Conservation (phyloP, 768 basidiomycete genomes). For the Clavulina sp. region DNA sequence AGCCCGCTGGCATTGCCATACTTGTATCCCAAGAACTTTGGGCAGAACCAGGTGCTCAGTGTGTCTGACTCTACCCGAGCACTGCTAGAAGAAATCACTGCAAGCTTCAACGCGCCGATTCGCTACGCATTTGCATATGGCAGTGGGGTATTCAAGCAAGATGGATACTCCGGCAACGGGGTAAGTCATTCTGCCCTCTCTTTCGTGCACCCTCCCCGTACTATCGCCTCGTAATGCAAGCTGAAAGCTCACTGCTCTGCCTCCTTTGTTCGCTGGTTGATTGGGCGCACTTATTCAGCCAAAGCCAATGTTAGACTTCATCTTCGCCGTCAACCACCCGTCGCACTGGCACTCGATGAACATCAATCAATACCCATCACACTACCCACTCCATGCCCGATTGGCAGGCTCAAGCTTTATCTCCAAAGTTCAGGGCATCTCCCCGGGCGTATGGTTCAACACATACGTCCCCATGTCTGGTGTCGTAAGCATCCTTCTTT, state of each 20-base stretch:
- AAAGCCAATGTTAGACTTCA: constrained; percentile 83
- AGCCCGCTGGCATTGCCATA: background rate
- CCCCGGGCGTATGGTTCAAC: constrained; percentile 93
- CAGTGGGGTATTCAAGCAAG: constrained; percentile 87
- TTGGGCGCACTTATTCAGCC: too few relatives aligned
- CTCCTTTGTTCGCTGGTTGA: background rate
- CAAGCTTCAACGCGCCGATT: constrained; percentile 72
- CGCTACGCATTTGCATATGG: constrained; percentile 98
- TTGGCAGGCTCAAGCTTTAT: constrained; percentile 67
- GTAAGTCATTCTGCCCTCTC: background rate
- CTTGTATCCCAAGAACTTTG: constrained; percentile 28
- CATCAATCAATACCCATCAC: constrained; percentile 75
- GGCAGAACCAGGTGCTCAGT: constrained; percentile 62
- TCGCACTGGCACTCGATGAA: constrained; percentile 92
- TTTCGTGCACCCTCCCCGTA: too few relatives aligned
- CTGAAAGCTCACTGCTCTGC: constrained; percentile 2
- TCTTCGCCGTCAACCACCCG: constrained; percentile 89
- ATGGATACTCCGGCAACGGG: constrained; percentile 35
- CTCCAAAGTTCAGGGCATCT: constrained; percentile 51
- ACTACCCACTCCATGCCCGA: constrained; percentile 86
- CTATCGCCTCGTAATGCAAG: background rate
- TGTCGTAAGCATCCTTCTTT: constrained; percentile 39
- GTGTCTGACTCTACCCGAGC: constrained; percentile 67
- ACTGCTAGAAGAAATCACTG: constrained; percentile 62
- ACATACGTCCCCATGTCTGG: constrained; percentile 71